These are phyloP conservation scores for Fusarium verrucosum DNA, from an alignment of 2,329 filamentous ascomycete genomes.

Conservation along the genomic window DNA sequence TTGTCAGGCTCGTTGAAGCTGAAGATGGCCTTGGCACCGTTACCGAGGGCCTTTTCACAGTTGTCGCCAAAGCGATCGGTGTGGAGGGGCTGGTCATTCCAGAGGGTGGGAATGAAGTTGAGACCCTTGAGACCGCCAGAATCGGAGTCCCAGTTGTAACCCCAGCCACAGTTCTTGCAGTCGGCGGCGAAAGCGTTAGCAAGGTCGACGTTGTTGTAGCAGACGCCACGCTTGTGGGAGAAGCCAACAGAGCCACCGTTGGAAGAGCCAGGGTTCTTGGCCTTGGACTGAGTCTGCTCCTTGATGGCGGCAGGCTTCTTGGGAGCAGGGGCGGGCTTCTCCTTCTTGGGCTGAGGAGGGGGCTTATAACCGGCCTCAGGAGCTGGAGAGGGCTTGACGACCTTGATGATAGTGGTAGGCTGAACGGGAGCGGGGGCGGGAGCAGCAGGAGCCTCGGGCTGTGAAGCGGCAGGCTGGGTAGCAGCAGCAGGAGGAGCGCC, in stretches of 20 bases:
- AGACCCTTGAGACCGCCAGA: conserved; percentile 56
- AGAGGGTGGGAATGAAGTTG: conserved; percentile 74
- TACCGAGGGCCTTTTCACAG: conserved; percentile 61
- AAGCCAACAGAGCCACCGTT: conserved; percentile 36
- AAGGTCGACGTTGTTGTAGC: conserved; percentile 69
- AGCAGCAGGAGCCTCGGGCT: conserved; percentile 15
- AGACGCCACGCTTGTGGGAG: conserved; percentile 69
- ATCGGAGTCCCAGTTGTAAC: conserved; percentile 73
- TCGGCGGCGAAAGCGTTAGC: conserved; percentile 59
- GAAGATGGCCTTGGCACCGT: conserved; percentile 66
- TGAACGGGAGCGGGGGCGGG: conserved; percentile 18
- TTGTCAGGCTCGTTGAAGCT: conserved; percentile 79
- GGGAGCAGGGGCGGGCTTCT: background rate
- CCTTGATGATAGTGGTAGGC: conserved; percentile 40
- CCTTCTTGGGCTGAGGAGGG: background rate
- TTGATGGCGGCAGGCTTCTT: conserved; percentile 16
- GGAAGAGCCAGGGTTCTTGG: conserved; percentile 1
- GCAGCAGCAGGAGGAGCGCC: conserved; percentile 38
- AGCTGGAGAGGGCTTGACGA: conserved; percentile 37
- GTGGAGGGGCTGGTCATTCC: conserved; percentile 58
- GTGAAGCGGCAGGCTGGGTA: conserved; percentile 24
- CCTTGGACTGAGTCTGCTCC: conserved; percentile 10
- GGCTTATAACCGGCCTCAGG: conserved; percentile 17
- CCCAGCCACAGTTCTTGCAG: conserved; percentile 63
- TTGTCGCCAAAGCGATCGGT: conserved; percentile 60